Conservation (phyloP, 441 rosid species). For the Francoa sonchifolia region DNA sequence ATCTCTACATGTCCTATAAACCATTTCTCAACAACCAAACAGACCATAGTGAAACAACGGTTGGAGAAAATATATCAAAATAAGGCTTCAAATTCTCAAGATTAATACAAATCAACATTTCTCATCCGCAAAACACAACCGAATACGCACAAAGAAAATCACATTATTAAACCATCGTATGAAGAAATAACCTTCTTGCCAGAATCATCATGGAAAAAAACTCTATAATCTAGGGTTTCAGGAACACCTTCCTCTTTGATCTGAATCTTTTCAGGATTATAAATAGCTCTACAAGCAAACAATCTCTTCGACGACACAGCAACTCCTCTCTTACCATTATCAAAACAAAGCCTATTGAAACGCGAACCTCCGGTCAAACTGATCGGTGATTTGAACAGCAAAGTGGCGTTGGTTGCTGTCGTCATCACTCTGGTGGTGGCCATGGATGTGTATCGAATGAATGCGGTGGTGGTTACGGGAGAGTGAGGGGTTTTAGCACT, state of each 20-base stretch:
- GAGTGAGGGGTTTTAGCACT: too few relatives aligned
- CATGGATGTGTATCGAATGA: too few relatives aligned
- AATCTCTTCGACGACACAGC: slow-evolving; percentile 28
- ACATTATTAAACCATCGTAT: too few relatives aligned
- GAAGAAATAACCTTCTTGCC: slow-evolving; percentile 56
- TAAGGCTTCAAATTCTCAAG: too few relatives aligned
- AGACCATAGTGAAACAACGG: too few relatives aligned
- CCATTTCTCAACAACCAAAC: too few relatives aligned
- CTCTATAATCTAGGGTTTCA: slow-evolving; percentile 77
- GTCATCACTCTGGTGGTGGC: slow-evolving; percentile 28
- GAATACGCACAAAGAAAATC: too few relatives aligned
- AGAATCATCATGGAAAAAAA: slow-evolving; percentile 56
- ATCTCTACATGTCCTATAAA: too few relatives aligned
- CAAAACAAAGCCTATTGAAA: slow-evolving; percentile 18
- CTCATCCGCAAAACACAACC: too few relatives aligned
- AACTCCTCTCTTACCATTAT: slow-evolving; percentile 12
- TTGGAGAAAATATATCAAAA: too few relatives aligned
- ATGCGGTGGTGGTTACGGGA: too few relatives aligned
- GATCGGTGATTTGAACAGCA: slow-evolving; percentile 30
- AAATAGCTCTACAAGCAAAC: slow-evolving; percentile 57
- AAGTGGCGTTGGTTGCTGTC: slow-evolving; percentile 21
- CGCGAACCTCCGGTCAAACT: slow-evolving; percentile 13
- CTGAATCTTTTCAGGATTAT: slow-evolving; percentile 41
- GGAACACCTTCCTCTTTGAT: slow-evolving; percentile 71
- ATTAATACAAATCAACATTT: too few relatives aligned